A percentile compares a stretch with the other conserved stretches of the same genome.
These are phyloP conservation scores for Russula dissimulans DNA, from an alignment of 768 basidiomycete species.

Conservation along the genomic window DNA sequence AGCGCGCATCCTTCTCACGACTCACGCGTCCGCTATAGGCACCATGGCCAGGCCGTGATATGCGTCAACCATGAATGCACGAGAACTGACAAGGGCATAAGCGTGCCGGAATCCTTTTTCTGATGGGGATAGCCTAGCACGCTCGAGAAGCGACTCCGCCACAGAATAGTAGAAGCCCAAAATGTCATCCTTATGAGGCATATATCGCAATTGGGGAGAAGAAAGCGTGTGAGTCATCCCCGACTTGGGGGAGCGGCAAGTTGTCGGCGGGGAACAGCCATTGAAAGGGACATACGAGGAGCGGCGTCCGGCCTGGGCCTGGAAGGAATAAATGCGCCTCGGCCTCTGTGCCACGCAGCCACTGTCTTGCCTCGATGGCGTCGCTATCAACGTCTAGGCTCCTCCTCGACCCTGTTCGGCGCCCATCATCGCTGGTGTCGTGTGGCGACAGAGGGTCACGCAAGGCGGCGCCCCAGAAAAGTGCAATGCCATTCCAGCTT, in stretches of 20 bases:
- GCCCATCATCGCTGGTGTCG: not conserved
- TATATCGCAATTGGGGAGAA: too few species aligned
- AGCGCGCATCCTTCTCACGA: slow-evolving; percentile 13
- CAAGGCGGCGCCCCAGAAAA: slow-evolving; percentile 21
- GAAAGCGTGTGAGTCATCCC: not conserved
- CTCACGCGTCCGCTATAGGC: slow-evolving; percentile 76
- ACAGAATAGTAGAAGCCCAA: slow-evolving; percentile 10
- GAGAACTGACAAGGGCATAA: slow-evolving; percentile 63
- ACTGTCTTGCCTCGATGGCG: slow-evolving; percentile 12
- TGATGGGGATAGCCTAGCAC: slow-evolving; percentile 19
- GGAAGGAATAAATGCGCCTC: slow-evolving; percentile 6
- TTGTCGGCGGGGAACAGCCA: not conserved
- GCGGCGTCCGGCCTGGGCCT: not conserved
- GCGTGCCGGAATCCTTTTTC: slow-evolving; percentile 42
- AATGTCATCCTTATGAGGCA: not conserved
- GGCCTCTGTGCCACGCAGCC: slow-evolving; percentile 17
- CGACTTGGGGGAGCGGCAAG: not conserved
- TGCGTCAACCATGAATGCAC: slow-evolving; percentile 76
- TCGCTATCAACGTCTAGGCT: slow-evolving; percentile 8
- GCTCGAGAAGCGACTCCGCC: slow-evolving; percentile 22
- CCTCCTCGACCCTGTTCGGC: not conserved
- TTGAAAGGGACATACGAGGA: slow-evolving; percentile 7
- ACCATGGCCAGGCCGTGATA: slow-evolving; percentile 79
- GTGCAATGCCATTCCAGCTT: slow-evolving; percentile 21
- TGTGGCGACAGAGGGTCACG: not conserved